These are phyloP conservation scores for Vicia sativa DNA, from an alignment of 306 rosid species.

Conservation along the genomic window DNA sequence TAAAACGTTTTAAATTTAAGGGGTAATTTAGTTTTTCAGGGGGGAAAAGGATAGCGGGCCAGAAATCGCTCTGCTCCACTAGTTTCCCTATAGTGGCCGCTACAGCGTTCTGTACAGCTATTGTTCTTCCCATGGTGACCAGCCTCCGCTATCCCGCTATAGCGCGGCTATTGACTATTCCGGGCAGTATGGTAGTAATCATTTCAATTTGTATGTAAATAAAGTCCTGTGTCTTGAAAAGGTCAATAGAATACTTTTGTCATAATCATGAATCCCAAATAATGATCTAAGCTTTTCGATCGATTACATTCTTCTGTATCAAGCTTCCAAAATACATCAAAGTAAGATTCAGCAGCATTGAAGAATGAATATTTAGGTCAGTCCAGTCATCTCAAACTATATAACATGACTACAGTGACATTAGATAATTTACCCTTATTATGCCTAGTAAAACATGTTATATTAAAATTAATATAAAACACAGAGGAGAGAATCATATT, in stretches of 20 bases:
- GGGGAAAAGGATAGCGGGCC: too few relatives aligned
- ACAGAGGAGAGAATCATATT: neutral
- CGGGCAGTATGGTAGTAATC: neutral
- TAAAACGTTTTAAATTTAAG: too few relatives aligned
- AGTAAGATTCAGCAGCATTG: slow-evolving; percentile 20
- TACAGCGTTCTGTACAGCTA: too few relatives aligned
- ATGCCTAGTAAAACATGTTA: slow-evolving; percentile 4
- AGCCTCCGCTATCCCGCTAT: too few relatives aligned
- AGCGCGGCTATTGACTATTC: too few relatives aligned
- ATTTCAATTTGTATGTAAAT: slow-evolving; percentile 3
- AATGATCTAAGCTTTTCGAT: slow-evolving; percentile 7
- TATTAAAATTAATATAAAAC: slow-evolving; percentile 26
- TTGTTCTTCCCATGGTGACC: too few relatives aligned
- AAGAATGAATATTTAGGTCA: slow-evolving; percentile 26
- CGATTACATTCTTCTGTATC: slow-evolving; percentile 16
- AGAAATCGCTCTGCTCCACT: too few relatives aligned
- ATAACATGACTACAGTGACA: neutral
- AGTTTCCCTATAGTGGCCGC: too few relatives aligned
- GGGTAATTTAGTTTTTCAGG: too few relatives aligned
- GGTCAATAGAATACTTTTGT: neutral
- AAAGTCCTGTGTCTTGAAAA: slow-evolving; percentile 10
- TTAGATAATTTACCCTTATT: slow-evolving; percentile 7
- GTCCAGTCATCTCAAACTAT: neutral
- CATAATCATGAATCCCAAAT: slow-evolving; percentile 15
- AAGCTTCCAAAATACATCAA: slow-evolving; percentile 16